Evolutionary conservation across 371 early-diverging fungal genomes (phyloP).

Genomic region (Syncephalis plumigaleata): DNA sequence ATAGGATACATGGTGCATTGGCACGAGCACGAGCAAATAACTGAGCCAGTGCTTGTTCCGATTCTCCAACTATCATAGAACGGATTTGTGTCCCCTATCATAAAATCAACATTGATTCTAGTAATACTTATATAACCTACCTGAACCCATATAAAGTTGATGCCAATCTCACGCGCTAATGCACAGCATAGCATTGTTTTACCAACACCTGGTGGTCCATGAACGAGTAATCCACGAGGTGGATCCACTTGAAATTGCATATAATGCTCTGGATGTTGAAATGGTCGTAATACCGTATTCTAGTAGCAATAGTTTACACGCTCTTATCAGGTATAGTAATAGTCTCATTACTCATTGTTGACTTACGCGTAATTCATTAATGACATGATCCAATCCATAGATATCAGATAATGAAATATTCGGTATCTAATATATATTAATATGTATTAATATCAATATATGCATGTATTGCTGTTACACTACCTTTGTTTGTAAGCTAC

Average conservation of each 20-base stretch:
- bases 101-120: conserved; percentile 98
- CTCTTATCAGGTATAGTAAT: conserved; percentile 1
- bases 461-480: conserved; percentile 1
- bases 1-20: conserved; percentile 65
- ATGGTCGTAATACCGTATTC: conserved; percentile 24
- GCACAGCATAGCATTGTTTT: conserved; percentile 89
- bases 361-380: conserved; percentile 33
- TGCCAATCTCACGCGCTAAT: conserved; percentile 93
- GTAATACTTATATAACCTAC: conserved; percentile 73
- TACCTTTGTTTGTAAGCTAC: conserved; percentile 30
- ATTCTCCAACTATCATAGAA: conserved; percentile 95
- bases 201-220: conserved; percentile 97
- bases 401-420: conserved; percentile 36
- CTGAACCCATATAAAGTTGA: conserved; percentile 82
- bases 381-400: conserved; percentile 40
- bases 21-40: conserved; percentile 57
- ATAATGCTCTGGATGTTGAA: conserved; percentile 74
- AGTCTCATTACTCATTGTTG: neutral
- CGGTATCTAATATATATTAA: conserved; percentile 25
- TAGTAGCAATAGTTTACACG: too few species aligned
- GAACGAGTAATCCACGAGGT: conserved; percentile 96
- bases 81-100: conserved; percentile 90
- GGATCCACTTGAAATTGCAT: conserved; percentile 60
- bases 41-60: conserved; percentile 52
- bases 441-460: conserved; percentile 7